Conservation (phyloP, 345 rosid genomes). For the Ricinus communis region DNA sequence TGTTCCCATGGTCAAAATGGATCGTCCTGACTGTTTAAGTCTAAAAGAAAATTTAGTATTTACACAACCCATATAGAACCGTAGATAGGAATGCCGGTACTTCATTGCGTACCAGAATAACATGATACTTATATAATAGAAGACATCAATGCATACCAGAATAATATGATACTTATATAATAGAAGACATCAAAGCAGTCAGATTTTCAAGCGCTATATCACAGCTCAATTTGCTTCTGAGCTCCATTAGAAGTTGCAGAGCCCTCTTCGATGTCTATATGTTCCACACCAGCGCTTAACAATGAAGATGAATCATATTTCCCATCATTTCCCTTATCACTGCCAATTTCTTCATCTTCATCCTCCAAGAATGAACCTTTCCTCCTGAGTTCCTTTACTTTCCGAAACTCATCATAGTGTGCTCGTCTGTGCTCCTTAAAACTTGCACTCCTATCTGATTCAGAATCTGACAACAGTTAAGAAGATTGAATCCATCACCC, state of each 20-base stretch:
- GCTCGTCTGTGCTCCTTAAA: slow-evolving; percentile 80
- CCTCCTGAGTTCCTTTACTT: slow-evolving; percentile 70
- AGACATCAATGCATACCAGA: slow-evolving; percentile 1
- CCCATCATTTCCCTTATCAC: slow-evolving; percentile 22
- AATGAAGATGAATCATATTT: slow-evolving; percentile 41
- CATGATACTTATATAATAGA: not conserved
- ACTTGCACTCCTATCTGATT: slow-evolving; percentile 39
- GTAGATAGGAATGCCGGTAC: not conserved
- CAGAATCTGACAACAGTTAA: slow-evolving; percentile 36
- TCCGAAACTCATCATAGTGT: slow-evolving; percentile 85
- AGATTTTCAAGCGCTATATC: not conserved
- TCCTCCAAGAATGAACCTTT: slow-evolving; percentile 66
- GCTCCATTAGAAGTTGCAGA: slow-evolving; percentile 32
- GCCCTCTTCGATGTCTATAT: slow-evolving; percentile 45
- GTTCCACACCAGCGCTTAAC: slow-evolving; percentile 41
- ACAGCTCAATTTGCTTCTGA: not conserved
- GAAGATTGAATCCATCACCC: slow-evolving; percentile 6
- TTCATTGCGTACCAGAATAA: slow-evolving; percentile 3
- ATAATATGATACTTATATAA: not conserved
- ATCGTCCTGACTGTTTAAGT: no score
- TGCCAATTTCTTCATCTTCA: slow-evolving; percentile 44
- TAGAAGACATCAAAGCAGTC: slow-evolving; percentile 10
- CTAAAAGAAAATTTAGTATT: not conserved
- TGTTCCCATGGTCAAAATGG: not conserved
- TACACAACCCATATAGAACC: slow-evolving; percentile 1